Evolutionary conservation across 208 protist species (phyloP).

Genomic region (Leishmania braziliensis): DNA sequence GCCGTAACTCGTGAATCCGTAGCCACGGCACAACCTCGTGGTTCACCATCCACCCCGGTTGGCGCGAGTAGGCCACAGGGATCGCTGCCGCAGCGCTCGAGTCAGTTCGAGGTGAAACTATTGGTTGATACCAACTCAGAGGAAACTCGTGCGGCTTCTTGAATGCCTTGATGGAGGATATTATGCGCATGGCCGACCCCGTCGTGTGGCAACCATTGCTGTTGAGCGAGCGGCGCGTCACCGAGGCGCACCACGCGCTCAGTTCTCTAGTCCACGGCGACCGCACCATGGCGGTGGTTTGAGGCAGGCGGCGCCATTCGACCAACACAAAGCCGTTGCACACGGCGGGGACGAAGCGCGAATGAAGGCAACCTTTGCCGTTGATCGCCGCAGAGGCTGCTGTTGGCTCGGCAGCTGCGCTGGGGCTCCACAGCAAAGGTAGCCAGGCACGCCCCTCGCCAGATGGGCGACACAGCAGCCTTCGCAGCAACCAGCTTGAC

Average conservation of each 20-base stretch:
- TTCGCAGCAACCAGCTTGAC: conserved; percentile 26
- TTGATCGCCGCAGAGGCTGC: not conserved
- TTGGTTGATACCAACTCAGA: conserved; percentile 4
- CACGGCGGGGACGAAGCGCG: conserved; percentile 4
- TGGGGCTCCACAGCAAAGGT: conserved; percentile 26
- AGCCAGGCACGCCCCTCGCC: conserved; percentile 28
- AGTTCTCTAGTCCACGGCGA: not conserved
- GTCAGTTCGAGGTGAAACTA: not conserved
- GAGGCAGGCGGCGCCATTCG: conserved; percentile 18
- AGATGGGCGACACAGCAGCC: not conserved
- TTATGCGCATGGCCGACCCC: not conserved
- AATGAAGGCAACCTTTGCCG: not conserved
- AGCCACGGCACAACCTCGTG: conserved; percentile 28
- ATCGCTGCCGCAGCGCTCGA: not conserved
- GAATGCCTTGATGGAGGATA: not conserved
- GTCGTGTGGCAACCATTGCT: not conserved
- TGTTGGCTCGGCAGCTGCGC: not conserved
- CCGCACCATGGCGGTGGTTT: not conserved
- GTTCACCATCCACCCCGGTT: conserved; percentile 19
- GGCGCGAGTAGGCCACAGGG: not conserved
- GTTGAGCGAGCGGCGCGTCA: conserved; percentile 1
- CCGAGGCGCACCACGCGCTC: not conserved
- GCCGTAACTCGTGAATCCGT: conserved; percentile 17
- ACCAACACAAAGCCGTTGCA: conserved; percentile 31
- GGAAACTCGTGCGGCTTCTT: not conserved